These are phyloP conservation scores for Fusarium illudens DNA, from an alignment of 2,329 filamentous ascomycete genomes.

Conservation along the genomic window DNA sequence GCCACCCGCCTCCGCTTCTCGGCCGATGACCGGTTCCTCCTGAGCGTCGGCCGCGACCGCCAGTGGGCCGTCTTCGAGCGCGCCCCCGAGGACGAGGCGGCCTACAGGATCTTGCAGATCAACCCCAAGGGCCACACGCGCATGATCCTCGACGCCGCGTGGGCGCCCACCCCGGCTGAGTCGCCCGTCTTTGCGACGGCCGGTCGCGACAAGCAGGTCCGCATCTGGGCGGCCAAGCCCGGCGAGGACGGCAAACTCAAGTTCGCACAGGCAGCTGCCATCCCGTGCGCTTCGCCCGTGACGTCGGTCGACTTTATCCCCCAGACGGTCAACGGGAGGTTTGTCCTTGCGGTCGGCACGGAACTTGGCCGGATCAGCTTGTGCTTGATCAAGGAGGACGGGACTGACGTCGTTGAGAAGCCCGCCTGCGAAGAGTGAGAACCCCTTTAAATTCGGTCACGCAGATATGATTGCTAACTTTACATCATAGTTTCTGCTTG, in stretches of 20 bases:
- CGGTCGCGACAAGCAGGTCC: conserved; percentile 86
- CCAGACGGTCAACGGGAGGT: conserved; percentile 41
- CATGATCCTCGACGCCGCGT: conserved; percentile 91
- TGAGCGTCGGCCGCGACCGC: conserved; percentile 90
- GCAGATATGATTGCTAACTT: conserved; percentile 19
- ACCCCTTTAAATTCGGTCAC: neutral
- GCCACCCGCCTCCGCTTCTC: conserved; percentile 86
- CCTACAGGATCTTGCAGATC: conserved; percentile 67
- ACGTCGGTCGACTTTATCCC: conserved; percentile 75
- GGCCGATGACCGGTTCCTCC: conserved; percentile 72
- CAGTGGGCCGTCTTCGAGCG: conserved; percentile 87
- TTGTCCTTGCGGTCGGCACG: conserved; percentile 65
- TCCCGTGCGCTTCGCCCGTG: conserved; percentile 67
- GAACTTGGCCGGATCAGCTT: conserved; percentile 61
- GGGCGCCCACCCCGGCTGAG: conserved; percentile 68
- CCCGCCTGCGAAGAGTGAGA: conserved; percentile 52
- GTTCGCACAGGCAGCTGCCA: conserved; percentile 62
- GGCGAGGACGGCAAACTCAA: conserved; percentile 45
- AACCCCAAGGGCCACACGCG: conserved; percentile 88
- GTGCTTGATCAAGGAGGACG: conserved; percentile 51
- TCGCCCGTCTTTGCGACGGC: conserved; percentile 78
- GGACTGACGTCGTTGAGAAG: conserved; percentile 50
- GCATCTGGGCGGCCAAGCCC: conserved; percentile 66
- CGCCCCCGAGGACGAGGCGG: conserved; percentile 45
- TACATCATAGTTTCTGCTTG: conserved; percentile 49